Base-by-base conservation (phyloP, 75 land plant genomes). In the Pinus taeda region DNA sequence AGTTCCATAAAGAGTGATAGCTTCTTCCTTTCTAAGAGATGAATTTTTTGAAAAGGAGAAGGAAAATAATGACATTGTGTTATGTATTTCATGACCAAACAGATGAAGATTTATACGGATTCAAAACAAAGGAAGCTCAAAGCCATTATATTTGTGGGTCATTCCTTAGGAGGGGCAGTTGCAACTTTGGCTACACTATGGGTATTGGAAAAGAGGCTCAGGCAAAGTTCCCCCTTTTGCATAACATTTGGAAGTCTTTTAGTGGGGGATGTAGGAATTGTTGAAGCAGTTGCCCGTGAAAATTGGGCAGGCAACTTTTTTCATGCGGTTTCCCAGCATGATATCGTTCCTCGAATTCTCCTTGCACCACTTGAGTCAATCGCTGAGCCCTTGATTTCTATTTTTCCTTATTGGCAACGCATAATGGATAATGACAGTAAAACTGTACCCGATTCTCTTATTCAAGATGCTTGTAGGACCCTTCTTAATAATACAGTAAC, bases 281-380 rank as follows among this genome's bases (percentile, higher is more conserved):
- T 15, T 9, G 26, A 55, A n/a, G 58, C 57, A 24, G 33, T 73
- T 15, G 3, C 57, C 18, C 39, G 58, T 55, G 75, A 73, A 18
- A 73, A 73, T 42, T 56, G 56, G 75, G 22, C 30, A 22, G 56
- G 57, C 3, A 21, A 73, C 6, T 73, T 73, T 22, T 73, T 57
- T 24, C 75, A 73, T 8, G 24, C 55, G 3, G 58, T 73, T 8
- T 79, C 63, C 64, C 75, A 70, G 59, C 58, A 67, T 29, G 94
- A 92, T 80, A 80, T 92, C 36, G 75, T 89, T 26, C 91, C 94
- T 26, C 81, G 90, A 0, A 60, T 87, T 58, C 36, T 79, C 26
- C 86, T 92, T 30, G 65, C 90, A 45, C 94, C 89, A 33, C 20
- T 85, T 2, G 60, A 85, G 29, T 60, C 82, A 71, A 74, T 84